phyloP scores from a whole-genome alignment of 306 rosid genomes.

The Delonix regia region DNA sequence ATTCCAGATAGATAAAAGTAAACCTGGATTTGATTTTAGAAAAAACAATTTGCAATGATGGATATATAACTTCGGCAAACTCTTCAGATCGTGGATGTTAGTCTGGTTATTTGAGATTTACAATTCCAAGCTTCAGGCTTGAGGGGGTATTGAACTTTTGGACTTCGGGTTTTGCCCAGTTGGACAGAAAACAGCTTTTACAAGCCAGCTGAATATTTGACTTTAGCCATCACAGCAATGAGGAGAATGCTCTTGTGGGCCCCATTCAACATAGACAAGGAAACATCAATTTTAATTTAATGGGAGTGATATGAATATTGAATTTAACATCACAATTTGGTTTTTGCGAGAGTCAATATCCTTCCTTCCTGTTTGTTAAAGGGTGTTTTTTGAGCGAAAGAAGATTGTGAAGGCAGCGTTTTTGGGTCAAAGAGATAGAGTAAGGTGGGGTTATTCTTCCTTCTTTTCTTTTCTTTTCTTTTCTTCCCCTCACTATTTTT shows the following conservation, averaged over 20 bases:
- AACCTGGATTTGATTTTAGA: neutral
- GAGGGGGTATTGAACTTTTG: neutral
- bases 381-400: constrained; percentile 30
- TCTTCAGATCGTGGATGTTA: neutral
- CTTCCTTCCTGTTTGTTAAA: constrained; percentile 49
- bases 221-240: constrained; percentile 49
- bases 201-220: constrained; percentile 63
- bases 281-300: constrained; percentile 34
- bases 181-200: constrained; percentile 77
- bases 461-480: neutral
- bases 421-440: constrained; percentile 26
- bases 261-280: constrained; percentile 44
- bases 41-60: neutral
- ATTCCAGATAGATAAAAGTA: neutral
- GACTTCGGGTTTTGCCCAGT: constrained; percentile 23
- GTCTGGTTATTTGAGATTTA: neutral
- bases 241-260: constrained; percentile 40
- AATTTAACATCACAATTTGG: constrained; percentile 40
- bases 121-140: neutral
- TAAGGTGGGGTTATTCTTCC: constrained; percentile 22
- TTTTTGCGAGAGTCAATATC: constrained; percentile 67
- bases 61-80: neutral
- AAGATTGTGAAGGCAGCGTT: constrained; percentile 33
- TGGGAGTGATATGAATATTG: neutral
- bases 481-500: constrained; percentile 1